phyloP scores from a whole-genome alignment of 2,329 filamentous ascomycete genomes.

The Rhynchosporium secalis region DNA sequence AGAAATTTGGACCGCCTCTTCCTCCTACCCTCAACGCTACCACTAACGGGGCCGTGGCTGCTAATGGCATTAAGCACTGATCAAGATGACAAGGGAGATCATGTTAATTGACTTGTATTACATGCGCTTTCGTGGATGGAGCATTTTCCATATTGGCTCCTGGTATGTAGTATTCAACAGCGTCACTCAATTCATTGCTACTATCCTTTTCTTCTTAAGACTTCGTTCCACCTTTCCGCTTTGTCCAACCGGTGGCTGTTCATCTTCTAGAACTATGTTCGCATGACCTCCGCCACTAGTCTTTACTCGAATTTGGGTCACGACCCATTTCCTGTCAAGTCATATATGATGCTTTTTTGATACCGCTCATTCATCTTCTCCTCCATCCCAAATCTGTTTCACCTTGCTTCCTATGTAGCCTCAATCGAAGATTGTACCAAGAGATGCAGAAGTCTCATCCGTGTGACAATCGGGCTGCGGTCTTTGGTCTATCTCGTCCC shows the following conservation, averaged over 20 bases:
- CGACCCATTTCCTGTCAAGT: no score
- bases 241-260: neutral
- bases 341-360: no score
- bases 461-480: no score
- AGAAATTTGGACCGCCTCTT: conserved; percentile 39
- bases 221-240: neutral
- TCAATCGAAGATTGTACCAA: no score
- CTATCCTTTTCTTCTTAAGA: conserved; percentile 5
- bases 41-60: conserved; percentile 31
- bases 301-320: no score
- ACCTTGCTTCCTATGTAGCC: no score
- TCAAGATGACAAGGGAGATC: conserved; percentile 1
- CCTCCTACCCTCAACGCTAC: conserved; percentile 35
- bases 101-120: conserved; percentile 24
- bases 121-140: conserved; percentile 20
- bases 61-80: conserved; percentile 38
- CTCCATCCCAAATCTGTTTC: no score
- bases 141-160: conserved; percentile 12
- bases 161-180: conserved; percentile 23
- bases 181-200: conserved; percentile 19
- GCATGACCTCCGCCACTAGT: no score
- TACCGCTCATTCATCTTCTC: no score
- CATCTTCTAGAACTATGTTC: no score
- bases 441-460: no score
- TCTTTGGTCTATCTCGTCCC: no score